phyloP scores from a whole-genome alignment of 2,329 filamentous ascomycete genomes.

The Rachicladosporium sp. region DNA sequence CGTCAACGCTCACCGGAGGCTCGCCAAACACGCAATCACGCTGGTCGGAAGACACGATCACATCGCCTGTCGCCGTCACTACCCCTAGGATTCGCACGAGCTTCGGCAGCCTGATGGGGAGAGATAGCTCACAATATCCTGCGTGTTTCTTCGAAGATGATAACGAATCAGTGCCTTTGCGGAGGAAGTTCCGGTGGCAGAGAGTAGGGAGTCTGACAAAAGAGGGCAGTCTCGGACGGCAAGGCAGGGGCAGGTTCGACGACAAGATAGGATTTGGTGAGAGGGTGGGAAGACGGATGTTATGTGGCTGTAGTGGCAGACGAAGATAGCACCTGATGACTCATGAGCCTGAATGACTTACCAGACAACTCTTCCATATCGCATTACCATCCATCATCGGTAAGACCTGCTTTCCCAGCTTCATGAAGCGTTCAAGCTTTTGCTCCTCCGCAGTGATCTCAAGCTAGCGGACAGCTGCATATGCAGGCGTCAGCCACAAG shows the following conservation, averaged over 20 bases:
- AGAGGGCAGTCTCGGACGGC: not conserved
- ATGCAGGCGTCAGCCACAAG: not conserved
- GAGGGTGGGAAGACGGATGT: not conserved
- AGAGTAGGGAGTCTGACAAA: conserved; percentile 4
- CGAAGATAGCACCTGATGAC: not conserved
- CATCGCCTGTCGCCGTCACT: conserved; percentile 10
- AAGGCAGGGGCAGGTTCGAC: too few relatives aligned
- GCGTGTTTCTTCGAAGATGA: conserved; percentile 21
- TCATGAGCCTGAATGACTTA: not conserved
- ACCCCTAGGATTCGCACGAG: conserved; percentile 12
- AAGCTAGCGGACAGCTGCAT: not conserved
- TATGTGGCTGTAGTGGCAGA: conserved; percentile 2
- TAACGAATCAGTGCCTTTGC: conserved; percentile 13
- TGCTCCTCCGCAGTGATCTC: not conserved
- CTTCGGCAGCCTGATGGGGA: conserved; percentile 15
- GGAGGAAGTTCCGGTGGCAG: conserved; percentile 14
- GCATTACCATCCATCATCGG: too few relatives aligned
- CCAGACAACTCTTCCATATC: too few relatives aligned
- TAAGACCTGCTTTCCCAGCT: not conserved
- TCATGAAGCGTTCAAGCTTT: not conserved
- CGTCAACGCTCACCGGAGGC: conserved; percentile 3
- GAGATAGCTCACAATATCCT: conserved; percentile 11
- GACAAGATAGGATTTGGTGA: too few relatives aligned
- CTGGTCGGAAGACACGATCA: conserved; percentile 21
- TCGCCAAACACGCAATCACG: conserved; percentile 6